Conservation (phyloP, 306 rosid species). For the Pterocarpus santalinus region DNA sequence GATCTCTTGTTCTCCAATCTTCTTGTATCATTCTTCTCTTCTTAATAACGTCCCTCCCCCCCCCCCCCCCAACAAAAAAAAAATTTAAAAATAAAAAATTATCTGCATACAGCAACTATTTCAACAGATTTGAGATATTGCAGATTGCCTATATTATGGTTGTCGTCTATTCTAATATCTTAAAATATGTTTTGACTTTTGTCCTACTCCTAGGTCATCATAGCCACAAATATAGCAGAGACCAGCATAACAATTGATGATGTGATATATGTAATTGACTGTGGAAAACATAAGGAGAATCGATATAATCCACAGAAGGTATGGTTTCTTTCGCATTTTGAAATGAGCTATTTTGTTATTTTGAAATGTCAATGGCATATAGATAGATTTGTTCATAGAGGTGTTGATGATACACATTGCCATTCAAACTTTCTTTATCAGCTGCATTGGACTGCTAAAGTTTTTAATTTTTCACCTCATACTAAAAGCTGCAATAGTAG, state of each 20-base stretch:
- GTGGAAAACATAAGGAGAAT: conserved; percentile 94
- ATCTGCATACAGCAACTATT: background rate
- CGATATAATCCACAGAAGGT: conserved; percentile 98
- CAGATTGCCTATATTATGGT: conserved; percentile 5
- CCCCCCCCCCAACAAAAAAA: no score
- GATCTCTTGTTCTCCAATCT: no score
- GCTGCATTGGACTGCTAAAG: conserved; percentile 12
- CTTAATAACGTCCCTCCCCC: no score
- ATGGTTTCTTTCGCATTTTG: conserved; percentile 43
- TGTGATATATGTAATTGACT: conserved; percentile 89
- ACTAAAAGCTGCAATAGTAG: background rate
- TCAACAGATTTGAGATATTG: background rate
- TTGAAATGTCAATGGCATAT: background rate
- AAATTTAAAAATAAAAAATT: background rate
- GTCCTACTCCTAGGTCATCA: conserved; percentile 72
- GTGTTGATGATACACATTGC: background rate
- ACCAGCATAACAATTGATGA: conserved; percentile 97
- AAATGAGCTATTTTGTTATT: background rate
- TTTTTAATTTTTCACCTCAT: conserved; percentile 3
- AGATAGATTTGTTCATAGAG: conserved; percentile 3
- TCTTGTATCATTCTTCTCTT: no score
- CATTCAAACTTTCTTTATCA: conserved; percentile 8
- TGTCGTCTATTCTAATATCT: conserved; percentile 31
- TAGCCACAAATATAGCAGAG: conserved; percentile 98
- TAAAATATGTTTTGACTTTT: conserved; percentile 36